phyloP scores from a whole-genome alignment of 1,139 yeast genomes.

The Lizanozyma gosingica region DNA sequence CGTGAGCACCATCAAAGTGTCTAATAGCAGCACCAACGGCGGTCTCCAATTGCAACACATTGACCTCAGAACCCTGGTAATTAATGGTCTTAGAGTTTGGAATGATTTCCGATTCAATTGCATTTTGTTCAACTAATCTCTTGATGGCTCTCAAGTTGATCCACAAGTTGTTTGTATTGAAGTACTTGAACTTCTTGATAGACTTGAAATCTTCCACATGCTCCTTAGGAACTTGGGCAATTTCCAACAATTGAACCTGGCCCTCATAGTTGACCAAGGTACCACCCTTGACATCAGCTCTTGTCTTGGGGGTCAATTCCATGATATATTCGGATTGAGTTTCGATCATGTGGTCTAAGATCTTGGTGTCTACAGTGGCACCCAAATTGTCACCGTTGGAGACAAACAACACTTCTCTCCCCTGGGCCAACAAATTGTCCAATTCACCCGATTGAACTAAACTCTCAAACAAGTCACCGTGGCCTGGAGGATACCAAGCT shows the following conservation, averaged over 20 bases:
- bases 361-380: conserved; percentile 91
- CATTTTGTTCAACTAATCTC: conserved; percentile 78
- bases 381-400: conserved; percentile 98
- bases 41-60: conserved; percentile 92
- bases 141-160: conserved; percentile 90
- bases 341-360: conserved; percentile 87
- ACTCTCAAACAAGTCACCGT: conserved; percentile 93
- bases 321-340: conserved; percentile 89
- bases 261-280: conserved; percentile 95
- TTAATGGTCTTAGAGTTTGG: conserved; percentile 85
- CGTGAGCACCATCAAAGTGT: conserved; percentile 91
- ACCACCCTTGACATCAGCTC: conserved; percentile 99
- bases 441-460: conserved; percentile 85
- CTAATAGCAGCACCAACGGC: conserved; percentile 99
- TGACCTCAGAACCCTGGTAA: conserved; percentile 64
- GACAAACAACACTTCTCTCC: conserved; percentile 90
- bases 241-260: conserved; percentile 86
- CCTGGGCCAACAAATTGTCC: conserved; percentile 83
- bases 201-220: conserved; percentile 98
- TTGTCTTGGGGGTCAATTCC: conserved; percentile 97
- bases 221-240: conserved; percentile 98
- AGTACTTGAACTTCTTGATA: conserved; percentile 94
- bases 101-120: conserved; percentile 85
- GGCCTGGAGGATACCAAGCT: conserved; percentile 97
- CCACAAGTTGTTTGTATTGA: conserved; percentile 98